Evolutionary conservation across 73 alveolate species (phyloP), one percentile per base, ranked within the genome.

Genomic region (Urostyla sp.): DNA sequence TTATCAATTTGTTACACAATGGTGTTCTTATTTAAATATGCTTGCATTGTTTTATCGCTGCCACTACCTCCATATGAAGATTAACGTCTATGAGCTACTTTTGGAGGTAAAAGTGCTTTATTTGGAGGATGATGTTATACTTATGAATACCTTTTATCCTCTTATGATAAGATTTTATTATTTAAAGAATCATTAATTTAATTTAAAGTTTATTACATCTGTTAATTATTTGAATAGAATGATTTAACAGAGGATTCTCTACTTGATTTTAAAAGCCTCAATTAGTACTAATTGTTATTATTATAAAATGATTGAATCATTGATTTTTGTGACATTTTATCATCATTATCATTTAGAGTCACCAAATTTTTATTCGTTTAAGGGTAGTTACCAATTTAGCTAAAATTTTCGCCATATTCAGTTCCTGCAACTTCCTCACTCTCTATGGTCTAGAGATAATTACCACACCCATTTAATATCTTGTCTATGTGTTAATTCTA

Each of bases 41-140:
- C n/a, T 34, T 11, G 30, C 35, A 36, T 59, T 59, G 32, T n/a
- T n/a, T 40, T 40, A 40, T 10, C 10, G 52, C 66, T 40, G 27
- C 80, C 44, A 44, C 80, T 45, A 15, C 80, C 80, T 8, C 80
- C 80, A 66, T 43, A 66, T 8, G 80, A 66, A n/a, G 80, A 66
- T 43, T 66, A 66, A 21, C 80, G 37, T 66, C 63, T 40, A 28
- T 66, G 80, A 20, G 66, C 80, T 3, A 66, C 63, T 66, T 66
- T 66, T 13, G 80, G 80, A 6, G 80, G 80, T 16, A 66, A 28
- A 4, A 66, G 66, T 8, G 59, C 37, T 28, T 66, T 66, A 4
- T 45, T 16, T 18, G n/a, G n/a, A n/a, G n/a, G n/a, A n/a, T n/a
- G n/a, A n/a, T n/a, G n/a, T n/a, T n/a, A n/a, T n/a, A n/a, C n/a